Evolutionary conservation across 2,329 filamentous ascomycete species (phyloP).

Genomic region (Aspergillus fumigatiaffinis): DNA sequence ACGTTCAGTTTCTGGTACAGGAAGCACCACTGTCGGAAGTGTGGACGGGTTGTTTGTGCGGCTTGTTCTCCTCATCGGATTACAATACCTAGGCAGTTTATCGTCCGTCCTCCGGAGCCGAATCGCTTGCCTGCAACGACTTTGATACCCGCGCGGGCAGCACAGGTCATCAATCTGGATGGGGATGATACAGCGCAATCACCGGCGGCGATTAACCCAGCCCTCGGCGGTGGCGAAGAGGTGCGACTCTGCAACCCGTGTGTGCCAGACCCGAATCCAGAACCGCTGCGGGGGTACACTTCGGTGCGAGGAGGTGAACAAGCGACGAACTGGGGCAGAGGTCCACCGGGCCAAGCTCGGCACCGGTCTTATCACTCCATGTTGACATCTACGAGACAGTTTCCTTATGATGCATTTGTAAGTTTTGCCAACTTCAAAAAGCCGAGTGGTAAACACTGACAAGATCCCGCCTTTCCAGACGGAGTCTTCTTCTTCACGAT

Average conservation of each 20-base stretch:
- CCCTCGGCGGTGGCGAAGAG: slow-evolving; percentile 61
- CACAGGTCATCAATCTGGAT: slow-evolving; percentile 47
- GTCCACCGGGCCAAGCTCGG: slow-evolving; percentile 13
- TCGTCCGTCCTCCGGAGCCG: slow-evolving; percentile 69
- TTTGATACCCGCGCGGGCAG: slow-evolving; percentile 39
- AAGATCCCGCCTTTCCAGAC: slow-evolving; percentile 3
- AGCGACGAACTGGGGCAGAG: slow-evolving; percentile 8
- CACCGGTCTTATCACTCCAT: slow-evolving; percentile 27
- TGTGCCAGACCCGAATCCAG: slow-evolving; percentile 64
- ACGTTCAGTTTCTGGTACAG: slow-evolving; percentile 81
- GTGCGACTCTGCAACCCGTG: slow-evolving; percentile 70
- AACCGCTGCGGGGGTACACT: slow-evolving; percentile 45
- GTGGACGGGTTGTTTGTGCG: slow-evolving; percentile 85
- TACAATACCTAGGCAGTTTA: slow-evolving; percentile 88
- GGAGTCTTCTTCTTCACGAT: slow-evolving; percentile 13
- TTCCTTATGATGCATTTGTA: slow-evolving; percentile 10
- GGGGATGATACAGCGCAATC: slow-evolving; percentile 32
- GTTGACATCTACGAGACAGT: slow-evolving; percentile 12
- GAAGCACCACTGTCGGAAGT: slow-evolving; percentile 96
- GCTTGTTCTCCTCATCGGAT: slow-evolving; percentile 91
- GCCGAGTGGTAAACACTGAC: slow-evolving; percentile 1
- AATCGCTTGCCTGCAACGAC: slow-evolving; percentile 39
- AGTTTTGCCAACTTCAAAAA: slow-evolving; percentile 3
- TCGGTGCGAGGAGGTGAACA: slow-evolving; percentile 18
- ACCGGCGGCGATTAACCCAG: slow-evolving; percentile 40